Conservation (phyloP, 192 early-diverging fungal species). For the Phlyctochytrium planicorne region DNA sequence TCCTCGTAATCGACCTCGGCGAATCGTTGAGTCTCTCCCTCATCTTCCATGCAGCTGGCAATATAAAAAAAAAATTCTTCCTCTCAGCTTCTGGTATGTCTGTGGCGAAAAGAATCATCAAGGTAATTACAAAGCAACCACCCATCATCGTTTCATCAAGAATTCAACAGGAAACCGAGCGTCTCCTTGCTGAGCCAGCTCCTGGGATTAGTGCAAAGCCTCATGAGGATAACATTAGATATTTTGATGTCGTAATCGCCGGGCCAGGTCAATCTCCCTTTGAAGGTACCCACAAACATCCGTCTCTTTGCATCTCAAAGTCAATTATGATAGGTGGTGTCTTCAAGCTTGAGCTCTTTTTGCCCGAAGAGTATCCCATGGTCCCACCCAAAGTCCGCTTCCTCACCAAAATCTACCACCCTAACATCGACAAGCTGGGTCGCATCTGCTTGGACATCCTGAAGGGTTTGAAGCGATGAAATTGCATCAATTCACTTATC, state of each 20-base stretch:
- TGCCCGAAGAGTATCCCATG: slow-evolving; percentile 99
- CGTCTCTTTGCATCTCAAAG: not conserved
- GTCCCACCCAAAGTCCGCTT: slow-evolving; percentile 95
- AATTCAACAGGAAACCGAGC: slow-evolving; percentile 82
- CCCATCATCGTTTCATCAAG: not conserved
- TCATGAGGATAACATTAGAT: slow-evolving; percentile 93
- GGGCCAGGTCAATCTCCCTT: slow-evolving; percentile 94
- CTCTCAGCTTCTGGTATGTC: too few species aligned
- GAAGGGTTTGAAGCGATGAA: slow-evolving; percentile 64
- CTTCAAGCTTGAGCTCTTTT: slow-evolving; percentile 93
- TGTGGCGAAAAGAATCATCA: slow-evolving; percentile 53
- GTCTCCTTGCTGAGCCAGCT: slow-evolving; percentile 88
- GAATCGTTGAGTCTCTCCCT: too few species aligned
- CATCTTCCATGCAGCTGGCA: too few species aligned
- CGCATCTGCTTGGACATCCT: slow-evolving; percentile 92
- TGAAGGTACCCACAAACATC: slow-evolving; percentile 88
- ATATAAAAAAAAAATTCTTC: too few species aligned
- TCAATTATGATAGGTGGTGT: slow-evolving; percentile 62
- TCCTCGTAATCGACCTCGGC: slow-evolving; percentile 2
- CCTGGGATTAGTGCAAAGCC: slow-evolving; percentile 89
- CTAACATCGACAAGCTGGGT: slow-evolving; percentile 97
- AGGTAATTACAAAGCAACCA: slow-evolving; percentile 23
- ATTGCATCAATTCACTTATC: not conserved
- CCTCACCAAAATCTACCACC: slow-evolving; percentile 91
- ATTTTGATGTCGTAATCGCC: slow-evolving; percentile 92